Evolutionary conservation across 257 asterid species (phyloP).

Genomic region (Penstemon eatonii): DNA sequence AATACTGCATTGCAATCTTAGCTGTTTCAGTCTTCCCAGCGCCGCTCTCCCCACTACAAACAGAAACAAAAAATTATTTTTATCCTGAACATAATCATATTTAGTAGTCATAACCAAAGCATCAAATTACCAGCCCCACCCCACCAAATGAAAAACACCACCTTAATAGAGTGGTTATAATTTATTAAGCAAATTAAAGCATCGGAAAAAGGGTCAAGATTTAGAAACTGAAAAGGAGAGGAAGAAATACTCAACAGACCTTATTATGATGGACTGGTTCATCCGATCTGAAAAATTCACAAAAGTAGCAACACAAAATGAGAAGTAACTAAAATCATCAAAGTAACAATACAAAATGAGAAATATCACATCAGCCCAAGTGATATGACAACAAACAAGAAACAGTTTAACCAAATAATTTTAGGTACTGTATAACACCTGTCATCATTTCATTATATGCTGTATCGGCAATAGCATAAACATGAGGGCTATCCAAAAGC

Average conservation of each 20-base stretch:
- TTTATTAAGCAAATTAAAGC: slow-evolving; percentile 5
- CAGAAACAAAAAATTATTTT: slow-evolving; percentile 23
- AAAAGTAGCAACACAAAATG: slow-evolving; percentile 23
- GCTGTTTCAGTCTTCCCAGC: slow-evolving; percentile 99
- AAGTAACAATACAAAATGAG: slow-evolving; percentile 12
- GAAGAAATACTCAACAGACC: slow-evolving; percentile 52
- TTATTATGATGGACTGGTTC: slow-evolving; percentile 87
- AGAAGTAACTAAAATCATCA: slow-evolving; percentile 20
- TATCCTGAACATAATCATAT: slow-evolving; percentile 20
- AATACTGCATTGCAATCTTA: slow-evolving; percentile 83
- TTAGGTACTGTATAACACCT: slow-evolving; percentile 46
- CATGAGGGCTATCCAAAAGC: slow-evolving; percentile 84
- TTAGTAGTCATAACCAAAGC: neutral
- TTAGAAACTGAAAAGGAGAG: slow-evolving; percentile 9
- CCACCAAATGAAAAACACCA: slow-evolving; percentile 14
- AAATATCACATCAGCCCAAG: slow-evolving; percentile 20
- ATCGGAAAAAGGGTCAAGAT: neutral
- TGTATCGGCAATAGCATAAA: slow-evolving; percentile 72
- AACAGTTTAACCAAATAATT: slow-evolving; percentile 20
- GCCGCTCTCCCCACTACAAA: slow-evolving; percentile 91
- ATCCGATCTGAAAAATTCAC: slow-evolving; percentile 57
- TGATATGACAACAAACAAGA: slow-evolving; percentile 24
- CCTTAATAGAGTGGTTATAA: slow-evolving; percentile 2
- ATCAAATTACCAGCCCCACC: neutral
- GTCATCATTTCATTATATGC: slow-evolving; percentile 83